Evolutionary conservation across 768 basidiomycete species (phyloP).

Genomic region (Panus rudis): DNA sequence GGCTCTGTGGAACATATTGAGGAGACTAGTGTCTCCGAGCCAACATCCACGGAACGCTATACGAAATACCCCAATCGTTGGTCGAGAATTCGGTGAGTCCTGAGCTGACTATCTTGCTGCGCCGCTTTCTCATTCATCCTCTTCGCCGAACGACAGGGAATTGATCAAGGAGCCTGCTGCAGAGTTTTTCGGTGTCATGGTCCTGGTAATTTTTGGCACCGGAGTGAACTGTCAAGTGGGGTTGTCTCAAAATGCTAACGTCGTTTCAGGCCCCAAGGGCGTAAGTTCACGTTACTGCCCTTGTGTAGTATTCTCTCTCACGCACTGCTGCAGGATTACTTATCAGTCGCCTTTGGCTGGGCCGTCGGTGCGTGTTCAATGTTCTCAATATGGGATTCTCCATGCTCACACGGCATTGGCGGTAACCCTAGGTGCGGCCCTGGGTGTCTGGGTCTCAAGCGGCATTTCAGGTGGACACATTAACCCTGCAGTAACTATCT

Average conservation of each 20-base stretch:
- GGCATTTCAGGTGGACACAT: constrained; percentile 67
- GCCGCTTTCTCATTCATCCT: neutral
- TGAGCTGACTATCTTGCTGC: neutral
- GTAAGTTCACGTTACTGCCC: constrained; percentile 26
- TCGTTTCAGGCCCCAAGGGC: constrained; percentile 34
- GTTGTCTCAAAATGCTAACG: constrained; percentile 5
- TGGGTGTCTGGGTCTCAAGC: constrained; percentile 63
- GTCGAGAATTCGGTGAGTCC: constrained; percentile 46
- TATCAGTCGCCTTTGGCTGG: constrained; percentile 51
- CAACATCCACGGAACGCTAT: constrained; percentile 24
- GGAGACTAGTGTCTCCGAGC: neutral
- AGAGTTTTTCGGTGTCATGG: constrained; percentile 20
- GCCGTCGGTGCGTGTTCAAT: constrained; percentile 31
- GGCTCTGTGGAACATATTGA: neutral
- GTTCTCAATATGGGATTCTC: no score
- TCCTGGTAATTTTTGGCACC: constrained; percentile 11
- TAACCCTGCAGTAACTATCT: constrained; percentile 51
- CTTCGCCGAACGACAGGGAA: constrained; percentile 24
- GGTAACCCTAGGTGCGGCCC: constrained; percentile 35
- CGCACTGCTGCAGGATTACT: constrained; percentile 29
- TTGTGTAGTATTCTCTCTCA: neutral
- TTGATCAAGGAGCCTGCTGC: constrained; percentile 52
- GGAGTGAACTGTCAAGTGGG: constrained; percentile 11
- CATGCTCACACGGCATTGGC: neutral
- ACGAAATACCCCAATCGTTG: constrained; percentile 42